Conservation (phyloP, 108 stramenopile genomes). For the Stephanodiscus triporus region DNA sequence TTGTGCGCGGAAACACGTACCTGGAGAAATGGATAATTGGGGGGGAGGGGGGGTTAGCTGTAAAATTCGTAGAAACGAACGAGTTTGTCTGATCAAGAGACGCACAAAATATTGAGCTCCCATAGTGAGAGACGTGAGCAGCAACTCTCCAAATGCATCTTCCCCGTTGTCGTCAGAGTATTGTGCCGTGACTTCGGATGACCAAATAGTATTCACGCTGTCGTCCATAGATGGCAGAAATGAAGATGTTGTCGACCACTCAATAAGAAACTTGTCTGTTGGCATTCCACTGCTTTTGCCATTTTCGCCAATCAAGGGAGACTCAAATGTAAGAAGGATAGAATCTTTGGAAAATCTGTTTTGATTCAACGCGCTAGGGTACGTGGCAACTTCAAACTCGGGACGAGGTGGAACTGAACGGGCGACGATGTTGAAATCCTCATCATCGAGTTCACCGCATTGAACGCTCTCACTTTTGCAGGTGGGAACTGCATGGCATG, state of each 20-base stretch:
- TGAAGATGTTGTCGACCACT: conserved; percentile 72
- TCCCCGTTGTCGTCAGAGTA: conserved; percentile 29
- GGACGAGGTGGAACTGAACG: conserved; percentile 51
- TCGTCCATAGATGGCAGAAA: conserved; percentile 14
- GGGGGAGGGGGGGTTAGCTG: too few relatives aligned
- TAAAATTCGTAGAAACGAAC: too few relatives aligned
- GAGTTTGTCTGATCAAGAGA: too few relatives aligned
- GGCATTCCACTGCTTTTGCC: conserved; percentile 50
- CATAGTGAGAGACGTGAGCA: conserved; percentile 61
- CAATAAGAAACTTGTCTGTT: conserved; percentile 78
- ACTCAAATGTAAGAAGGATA: conserved; percentile 40
- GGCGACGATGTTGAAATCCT: conserved; percentile 35
- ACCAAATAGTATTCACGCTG: conserved; percentile 21
- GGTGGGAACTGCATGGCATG: conserved; percentile 55
- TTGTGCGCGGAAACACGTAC: conserved; percentile 67
- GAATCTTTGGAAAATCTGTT: conserved; percentile 53
- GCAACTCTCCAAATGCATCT: conserved; percentile 46
- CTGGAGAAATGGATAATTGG: too few relatives aligned
- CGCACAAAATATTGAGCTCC: conserved; percentile 69
- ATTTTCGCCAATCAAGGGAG: conserved; percentile 34
- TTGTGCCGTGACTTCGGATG: conserved; percentile 36
- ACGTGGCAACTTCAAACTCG: conserved; percentile 38
- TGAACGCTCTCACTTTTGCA: conserved; percentile 43
- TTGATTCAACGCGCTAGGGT: conserved; percentile 34
- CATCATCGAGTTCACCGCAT: conserved; percentile 42